These are phyloP conservation scores for Pseudisothecium myosuroides DNA, from an alignment of 225 moss, liverwort and hornwort species.

Conservation along the genomic window DNA sequence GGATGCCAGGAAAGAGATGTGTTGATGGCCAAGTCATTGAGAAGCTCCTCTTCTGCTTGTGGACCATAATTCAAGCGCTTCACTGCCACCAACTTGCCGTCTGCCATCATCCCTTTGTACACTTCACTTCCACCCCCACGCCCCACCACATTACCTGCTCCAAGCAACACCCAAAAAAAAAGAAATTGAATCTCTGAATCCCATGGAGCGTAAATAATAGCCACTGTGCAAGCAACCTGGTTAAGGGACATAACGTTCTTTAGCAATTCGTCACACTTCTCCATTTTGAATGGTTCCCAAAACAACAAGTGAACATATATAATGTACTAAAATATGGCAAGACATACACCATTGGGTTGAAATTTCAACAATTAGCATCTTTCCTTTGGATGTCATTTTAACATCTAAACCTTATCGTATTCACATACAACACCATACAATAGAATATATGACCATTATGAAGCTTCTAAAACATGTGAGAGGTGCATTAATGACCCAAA, in stretches of 20 bases:
- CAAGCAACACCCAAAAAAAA: neutral
- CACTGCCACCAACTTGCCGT: constrained; percentile 37
- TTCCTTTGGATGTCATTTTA: neutral
- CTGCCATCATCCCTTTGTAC: constrained; percentile 22
- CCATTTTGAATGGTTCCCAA: neutral
- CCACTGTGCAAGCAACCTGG: neutral
- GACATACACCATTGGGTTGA: neutral
- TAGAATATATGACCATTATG: neutral
- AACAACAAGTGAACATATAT: neutral
- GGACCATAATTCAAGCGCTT: constrained; percentile 24
- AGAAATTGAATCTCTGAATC: neutral
- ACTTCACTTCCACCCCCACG: constrained; percentile 47
- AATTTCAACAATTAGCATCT: neutral
- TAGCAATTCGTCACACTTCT: neutral
- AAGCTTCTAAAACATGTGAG: neutral
- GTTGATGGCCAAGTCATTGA: constrained; percentile 30
- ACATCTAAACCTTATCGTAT: neutral
- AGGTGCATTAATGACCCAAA: neutral
- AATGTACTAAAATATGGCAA: neutral
- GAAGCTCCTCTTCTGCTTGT: constrained; percentile 36
- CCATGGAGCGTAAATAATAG: neutral
- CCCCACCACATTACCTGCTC: constrained; percentile 38
- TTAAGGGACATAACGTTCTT: neutral
- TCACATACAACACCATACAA: no score
- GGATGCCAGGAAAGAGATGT: constrained; percentile 24